Evolutionary conservation across 1,284 basidiomycete genomes (phyloP).

Genomic region (Tylopilus sp.): DNA sequence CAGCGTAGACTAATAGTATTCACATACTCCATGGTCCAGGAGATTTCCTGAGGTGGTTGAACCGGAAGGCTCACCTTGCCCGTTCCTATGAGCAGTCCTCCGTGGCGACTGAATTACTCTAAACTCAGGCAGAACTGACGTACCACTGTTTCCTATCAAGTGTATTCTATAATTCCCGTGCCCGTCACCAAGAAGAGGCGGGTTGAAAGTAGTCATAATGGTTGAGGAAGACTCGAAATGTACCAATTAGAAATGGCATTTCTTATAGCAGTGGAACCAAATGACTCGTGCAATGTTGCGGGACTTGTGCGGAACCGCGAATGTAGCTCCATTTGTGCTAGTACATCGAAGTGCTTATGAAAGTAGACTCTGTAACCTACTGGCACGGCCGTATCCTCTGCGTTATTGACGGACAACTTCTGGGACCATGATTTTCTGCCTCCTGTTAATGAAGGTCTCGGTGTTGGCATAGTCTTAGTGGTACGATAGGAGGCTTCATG

Average conservation of each 20-base stretch:
- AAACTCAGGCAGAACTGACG: conserved; percentile 10
- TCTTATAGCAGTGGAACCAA: not conserved
- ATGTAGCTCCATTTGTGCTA: not conserved
- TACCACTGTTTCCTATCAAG: conserved; percentile 68
- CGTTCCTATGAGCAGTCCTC: conserved; percentile 43
- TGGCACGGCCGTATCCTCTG: too few relatives aligned
- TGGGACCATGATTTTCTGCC: too few relatives aligned
- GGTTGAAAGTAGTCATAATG: conserved; percentile 28
- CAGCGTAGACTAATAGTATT: conserved; percentile 58
- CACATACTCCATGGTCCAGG: not conserved
- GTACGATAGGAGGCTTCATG: too few relatives aligned
- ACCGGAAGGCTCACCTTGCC: conserved; percentile 53
- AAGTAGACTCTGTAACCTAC: too few relatives aligned
- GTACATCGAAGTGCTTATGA: too few relatives aligned
- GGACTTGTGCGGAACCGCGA: not conserved
- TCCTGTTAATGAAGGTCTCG: too few relatives aligned
- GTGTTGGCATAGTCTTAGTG: too few relatives aligned
- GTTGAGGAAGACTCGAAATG: not conserved
- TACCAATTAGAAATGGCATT: too few relatives aligned
- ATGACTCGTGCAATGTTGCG: not conserved
- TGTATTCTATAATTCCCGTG: conserved; percentile 60
- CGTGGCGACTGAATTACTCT: not conserved
- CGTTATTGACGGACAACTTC: too few relatives aligned
- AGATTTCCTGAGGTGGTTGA: not conserved
- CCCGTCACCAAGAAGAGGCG: conserved; percentile 60